Evolutionary conservation across 192 early-diverging fungal species (phyloP).

Genomic region (Rhizophagus clarus): DNA sequence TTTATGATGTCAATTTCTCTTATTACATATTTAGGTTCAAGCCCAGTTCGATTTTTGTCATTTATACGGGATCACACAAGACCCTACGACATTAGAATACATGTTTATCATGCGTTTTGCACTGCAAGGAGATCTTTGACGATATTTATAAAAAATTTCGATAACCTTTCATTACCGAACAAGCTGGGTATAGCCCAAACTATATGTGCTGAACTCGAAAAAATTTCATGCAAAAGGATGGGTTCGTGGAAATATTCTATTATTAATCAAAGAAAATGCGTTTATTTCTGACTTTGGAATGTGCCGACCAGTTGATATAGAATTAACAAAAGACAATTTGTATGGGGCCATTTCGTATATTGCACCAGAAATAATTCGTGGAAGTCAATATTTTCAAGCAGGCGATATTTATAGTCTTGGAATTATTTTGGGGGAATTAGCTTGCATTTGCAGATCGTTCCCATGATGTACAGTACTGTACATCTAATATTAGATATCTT

Average conservation of each 20-base stretch:
- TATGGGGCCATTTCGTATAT: background rate
- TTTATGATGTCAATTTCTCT: background rate
- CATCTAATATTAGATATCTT: background rate
- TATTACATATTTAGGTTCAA: background rate
- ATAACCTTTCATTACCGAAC: background rate
- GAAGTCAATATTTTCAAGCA: too few species aligned
- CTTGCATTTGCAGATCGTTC: background rate
- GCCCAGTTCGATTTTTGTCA: background rate
- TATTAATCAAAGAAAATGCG: too few species aligned
- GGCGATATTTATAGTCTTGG: too few species aligned
- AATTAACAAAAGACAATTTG: too few species aligned
- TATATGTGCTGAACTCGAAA: background rate
- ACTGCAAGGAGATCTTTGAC: background rate
- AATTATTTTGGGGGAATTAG: too few species aligned
- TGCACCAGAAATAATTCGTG: background rate
- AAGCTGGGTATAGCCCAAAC: background rate
- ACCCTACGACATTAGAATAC: background rate
- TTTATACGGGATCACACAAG: background rate
- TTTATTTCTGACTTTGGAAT: too few species aligned
- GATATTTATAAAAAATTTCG: background rate
- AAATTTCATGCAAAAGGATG: background rate
- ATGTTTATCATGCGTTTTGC: background rate
- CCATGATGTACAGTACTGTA: background rate
- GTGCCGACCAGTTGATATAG: too few species aligned
- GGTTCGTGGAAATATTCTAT: background rate